phyloP scores from a whole-genome alignment of 78 protist genomes.

The Dictyostelium firmibasis region DNA sequence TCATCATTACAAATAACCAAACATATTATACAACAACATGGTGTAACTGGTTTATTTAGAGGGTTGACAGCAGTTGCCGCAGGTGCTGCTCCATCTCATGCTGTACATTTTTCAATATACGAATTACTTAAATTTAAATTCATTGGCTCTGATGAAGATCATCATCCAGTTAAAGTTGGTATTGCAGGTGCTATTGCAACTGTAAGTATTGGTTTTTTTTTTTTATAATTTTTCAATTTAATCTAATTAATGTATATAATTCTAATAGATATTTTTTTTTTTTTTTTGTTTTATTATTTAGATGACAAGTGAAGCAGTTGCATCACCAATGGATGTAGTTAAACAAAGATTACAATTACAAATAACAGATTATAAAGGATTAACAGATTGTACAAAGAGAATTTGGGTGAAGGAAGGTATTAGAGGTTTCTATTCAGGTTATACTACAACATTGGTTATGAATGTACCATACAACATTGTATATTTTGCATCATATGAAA shows the following conservation, averaged over 20 bases:
- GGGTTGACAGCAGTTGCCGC: conserved; percentile 82
- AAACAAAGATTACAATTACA: conserved; percentile 87
- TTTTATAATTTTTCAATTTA: no score
- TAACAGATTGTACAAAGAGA: conserved; percentile 52
- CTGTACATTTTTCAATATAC: conserved; percentile 77
- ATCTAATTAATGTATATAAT: background rate
- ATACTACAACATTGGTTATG: conserved; percentile 83
- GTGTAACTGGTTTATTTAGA: conserved; percentile 67
- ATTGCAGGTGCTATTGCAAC: conserved; percentile 81
- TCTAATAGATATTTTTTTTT: background rate
- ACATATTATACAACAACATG: conserved; percentile 54
- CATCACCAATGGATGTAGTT: conserved; percentile 86
- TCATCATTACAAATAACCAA: conserved; percentile 33
- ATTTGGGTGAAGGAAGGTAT: conserved; percentile 78
- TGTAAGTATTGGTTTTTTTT: conserved; percentile 9
- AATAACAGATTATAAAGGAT: conserved; percentile 47
- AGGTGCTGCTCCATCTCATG: conserved; percentile 87
- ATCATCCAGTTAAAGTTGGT: conserved; percentile 54
- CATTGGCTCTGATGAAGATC: conserved; percentile 12
- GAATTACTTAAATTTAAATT: conserved; percentile 59
- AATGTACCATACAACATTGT: conserved; percentile 79
- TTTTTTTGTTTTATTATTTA: background rate
- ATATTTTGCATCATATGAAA: conserved; percentile 75
- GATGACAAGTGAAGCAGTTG: conserved; percentile 81
- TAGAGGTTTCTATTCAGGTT: conserved; percentile 75